A percentile compares a stretch with the other conserved stretches of the same genome.
Conservation (phyloP, 1,139 yeast genomes). For the Meyerozyma athensensis region DNA sequence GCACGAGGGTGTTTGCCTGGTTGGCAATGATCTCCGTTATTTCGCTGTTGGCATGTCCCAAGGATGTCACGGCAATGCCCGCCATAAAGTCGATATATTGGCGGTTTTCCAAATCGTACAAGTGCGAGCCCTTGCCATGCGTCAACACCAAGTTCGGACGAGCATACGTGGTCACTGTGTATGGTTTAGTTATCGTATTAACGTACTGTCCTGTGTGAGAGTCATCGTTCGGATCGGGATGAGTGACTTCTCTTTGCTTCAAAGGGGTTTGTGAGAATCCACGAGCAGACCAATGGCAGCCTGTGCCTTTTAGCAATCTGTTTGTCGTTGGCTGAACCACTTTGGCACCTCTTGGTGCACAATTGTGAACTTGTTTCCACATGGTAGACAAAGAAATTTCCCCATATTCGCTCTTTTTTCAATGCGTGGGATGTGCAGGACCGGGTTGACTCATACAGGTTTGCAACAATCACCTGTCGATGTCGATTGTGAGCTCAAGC, state of each 20-base stretch:
- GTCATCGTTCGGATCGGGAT: slow-evolving; percentile 15
- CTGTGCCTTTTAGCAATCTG: not conserved
- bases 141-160: slow-evolving; percentile 70
- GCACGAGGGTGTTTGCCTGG: slow-evolving; percentile 72
- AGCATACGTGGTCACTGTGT: slow-evolving; percentile 75
- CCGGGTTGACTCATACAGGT: not conserved
- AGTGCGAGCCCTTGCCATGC: slow-evolving; percentile 66
- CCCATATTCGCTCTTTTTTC: slow-evolving; percentile 21
- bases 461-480: slow-evolving; percentile 31
- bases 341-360: not conserved
- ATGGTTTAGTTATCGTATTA: slow-evolving; percentile 40
- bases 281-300: not conserved
- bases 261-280: not conserved
- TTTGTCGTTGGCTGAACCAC: not conserved
- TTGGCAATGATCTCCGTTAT: slow-evolving; percentile 64
- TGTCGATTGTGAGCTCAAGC: slow-evolving; percentile 61
- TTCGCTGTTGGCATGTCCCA: slow-evolving; percentile 81
- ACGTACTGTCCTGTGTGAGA: slow-evolving; percentile 29
- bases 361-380: slow-evolving; percentile 8
- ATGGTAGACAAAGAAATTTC: slow-evolving; percentile 5
- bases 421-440: not conserved
- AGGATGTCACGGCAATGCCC: slow-evolving; percentile 93
- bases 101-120: slow-evolving; percentile 75
- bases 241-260: not conserved
- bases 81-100: slow-evolving; percentile 87